Evolutionary conservation across 2,329 filamentous ascomycete genomes (phyloP).

Genomic region (Talaromyces sp.): DNA sequence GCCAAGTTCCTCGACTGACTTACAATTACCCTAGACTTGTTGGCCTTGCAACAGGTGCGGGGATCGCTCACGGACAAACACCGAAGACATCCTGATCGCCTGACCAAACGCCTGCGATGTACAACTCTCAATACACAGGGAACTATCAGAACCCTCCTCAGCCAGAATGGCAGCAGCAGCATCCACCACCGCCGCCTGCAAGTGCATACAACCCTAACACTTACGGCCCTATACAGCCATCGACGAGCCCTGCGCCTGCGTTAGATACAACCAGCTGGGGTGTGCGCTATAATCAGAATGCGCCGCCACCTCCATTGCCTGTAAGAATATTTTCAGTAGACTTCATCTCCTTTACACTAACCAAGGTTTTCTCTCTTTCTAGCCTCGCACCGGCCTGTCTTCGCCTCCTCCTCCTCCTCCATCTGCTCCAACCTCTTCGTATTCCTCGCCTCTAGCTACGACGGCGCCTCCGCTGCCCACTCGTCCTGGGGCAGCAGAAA

Average conservation of each 20-base stretch:
- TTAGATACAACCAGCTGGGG: conserved; percentile 37
- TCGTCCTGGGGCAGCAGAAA: neutral
- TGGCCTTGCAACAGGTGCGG: neutral
- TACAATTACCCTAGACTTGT: neutral
- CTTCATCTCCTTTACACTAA: neutral
- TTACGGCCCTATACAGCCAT: conserved; percentile 28
- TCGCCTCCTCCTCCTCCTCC: neutral
- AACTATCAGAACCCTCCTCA: conserved; percentile 22
- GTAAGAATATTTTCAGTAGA: conserved; percentile 17
- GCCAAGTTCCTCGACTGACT: neutral
- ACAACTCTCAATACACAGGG: conserved; percentile 22
- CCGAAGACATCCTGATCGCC: neutral
- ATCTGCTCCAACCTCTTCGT: neutral
- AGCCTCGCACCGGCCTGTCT: conserved; percentile 8
- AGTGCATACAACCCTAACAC: conserved; percentile 28
- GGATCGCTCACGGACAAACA: neutral
- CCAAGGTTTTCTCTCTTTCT: neutral
- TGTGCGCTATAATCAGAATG: conserved; percentile 35
- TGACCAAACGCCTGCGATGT: conserved; percentile 22
- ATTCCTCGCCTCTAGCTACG: conserved; percentile 1
- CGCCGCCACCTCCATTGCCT: conserved; percentile 31
- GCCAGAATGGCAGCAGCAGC: conserved; percentile 31
- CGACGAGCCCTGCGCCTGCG: conserved; percentile 15
- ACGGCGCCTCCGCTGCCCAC: neutral
- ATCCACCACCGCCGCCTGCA: conserved; percentile 9